These are phyloP conservation scores for Teunomyces kruisii DNA, from an alignment of 805 yeast species.

Conservation along the genomic window DNA sequence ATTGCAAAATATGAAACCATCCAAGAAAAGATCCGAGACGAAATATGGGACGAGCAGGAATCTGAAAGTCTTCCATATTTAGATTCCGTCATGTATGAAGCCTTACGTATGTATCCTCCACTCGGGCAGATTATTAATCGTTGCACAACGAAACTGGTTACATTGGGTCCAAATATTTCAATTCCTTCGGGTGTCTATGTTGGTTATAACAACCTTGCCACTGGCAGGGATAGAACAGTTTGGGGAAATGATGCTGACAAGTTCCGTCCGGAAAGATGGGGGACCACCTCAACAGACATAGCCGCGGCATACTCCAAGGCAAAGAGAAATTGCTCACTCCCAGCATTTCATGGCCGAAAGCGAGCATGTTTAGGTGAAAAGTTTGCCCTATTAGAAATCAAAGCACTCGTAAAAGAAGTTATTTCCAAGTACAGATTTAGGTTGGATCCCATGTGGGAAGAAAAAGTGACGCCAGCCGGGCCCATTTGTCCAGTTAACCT, in stretches of 20 bases:
- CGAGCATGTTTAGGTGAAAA: constrained; percentile 63
- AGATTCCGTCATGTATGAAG: constrained; percentile 42
- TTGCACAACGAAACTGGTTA: constrained; percentile 34
- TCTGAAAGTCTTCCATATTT: constrained; percentile 19
- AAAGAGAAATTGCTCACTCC: constrained; percentile 45
- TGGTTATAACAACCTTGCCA: constrained; percentile 55
- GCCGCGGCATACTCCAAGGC: constrained; percentile 38
- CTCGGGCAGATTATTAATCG: constrained; percentile 57
- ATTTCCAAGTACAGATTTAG: constrained; percentile 34
- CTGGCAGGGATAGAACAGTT: constrained; percentile 42
- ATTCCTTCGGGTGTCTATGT: constrained; percentile 54
- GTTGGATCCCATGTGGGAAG: constrained; percentile 46
- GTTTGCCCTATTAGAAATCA: constrained; percentile 49
- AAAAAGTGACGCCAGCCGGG: constrained; percentile 56
- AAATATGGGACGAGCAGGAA: constrained; percentile 7
- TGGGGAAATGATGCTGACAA: constrained; percentile 49
- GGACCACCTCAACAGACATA: constrained; percentile 36
- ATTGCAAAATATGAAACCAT: constrained; percentile 41
- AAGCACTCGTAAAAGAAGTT: constrained; percentile 37
- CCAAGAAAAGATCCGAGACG: constrained; percentile 31
- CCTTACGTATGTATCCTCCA: constrained; percentile 55
- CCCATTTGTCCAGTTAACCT: constrained; percentile 52
- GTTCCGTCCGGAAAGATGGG: constrained; percentile 57
- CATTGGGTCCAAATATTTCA: constrained; percentile 40
- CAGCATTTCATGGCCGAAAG: constrained; percentile 60